Conservation (phyloP, 768 basidiomycete genomes). For the Pholiota conissans region DNA sequence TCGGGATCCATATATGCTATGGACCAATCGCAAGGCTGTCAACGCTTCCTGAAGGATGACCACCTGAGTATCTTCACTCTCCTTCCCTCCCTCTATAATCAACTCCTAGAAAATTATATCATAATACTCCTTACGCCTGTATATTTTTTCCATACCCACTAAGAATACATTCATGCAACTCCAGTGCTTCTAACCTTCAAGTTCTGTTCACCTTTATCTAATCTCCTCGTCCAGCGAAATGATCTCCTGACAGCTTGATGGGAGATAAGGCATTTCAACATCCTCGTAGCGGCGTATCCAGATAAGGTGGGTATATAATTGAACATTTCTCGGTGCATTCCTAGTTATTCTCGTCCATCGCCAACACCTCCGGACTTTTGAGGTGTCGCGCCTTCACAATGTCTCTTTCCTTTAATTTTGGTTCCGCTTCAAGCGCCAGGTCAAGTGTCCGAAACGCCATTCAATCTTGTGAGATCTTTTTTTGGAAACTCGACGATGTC, state of each 20-base stretch:
- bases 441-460: conserved; percentile 55
- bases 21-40: conserved; percentile 79
- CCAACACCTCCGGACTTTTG: neutral
- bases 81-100: conserved; percentile 3
- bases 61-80: neutral
- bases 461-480: conserved; percentile 49
- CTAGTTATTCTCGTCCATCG: too few relatives aligned
- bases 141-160: conserved; percentile 1
- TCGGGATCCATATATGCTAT: conserved; percentile 85
- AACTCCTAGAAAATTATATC: conserved; percentile 5
- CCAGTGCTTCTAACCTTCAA: neutral
- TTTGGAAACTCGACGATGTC: neutral
- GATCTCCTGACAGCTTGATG: too few relatives aligned
- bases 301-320: neutral
- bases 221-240: neutral
- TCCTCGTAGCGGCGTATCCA: neutral
- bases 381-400: conserved; percentile 28
- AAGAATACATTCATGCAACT: neutral
- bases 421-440: conserved; percentile 47
- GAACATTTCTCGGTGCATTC: neutral
- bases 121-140: conserved; percentile 7
- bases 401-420: conserved; percentile 40
- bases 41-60: conserved; percentile 33
- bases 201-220: neutral
- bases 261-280: neutral